Base-by-base conservation (phyloP, 495 filamentous ascomycete species). In the Clavariopsis aquatica region DNA sequence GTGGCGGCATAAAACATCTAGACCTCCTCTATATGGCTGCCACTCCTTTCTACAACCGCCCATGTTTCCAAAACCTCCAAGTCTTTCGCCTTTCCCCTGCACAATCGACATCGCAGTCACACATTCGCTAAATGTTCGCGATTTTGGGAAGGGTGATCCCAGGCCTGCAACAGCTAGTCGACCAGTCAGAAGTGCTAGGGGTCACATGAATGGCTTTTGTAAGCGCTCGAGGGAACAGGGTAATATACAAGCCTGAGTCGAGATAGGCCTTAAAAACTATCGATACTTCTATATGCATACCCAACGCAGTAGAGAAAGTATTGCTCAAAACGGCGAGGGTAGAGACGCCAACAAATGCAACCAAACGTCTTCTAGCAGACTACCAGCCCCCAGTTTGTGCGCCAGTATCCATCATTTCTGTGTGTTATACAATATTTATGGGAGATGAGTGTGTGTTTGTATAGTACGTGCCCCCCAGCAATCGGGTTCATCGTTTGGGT, bases 211-310 rank as follows among this genome's bases (percentile, higher is more conserved):
- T 27, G 54, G 54, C 54, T 17, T 55, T 36, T 53, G 46, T 70
- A 70, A 63, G 68, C 68, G 68, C 62, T 70, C 45, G 24, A 26
- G 19, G 13, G 1, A 22, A 45, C 46, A 65, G 28, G 61, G 49
- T 66, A 70, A 58, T 70, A 62, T 70, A 70, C 62, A 70, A 41
- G 67, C 47, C 67, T 65, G 67, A 70, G 67, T 70, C 57, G 58
- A 70, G 67, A 69, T 51, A 62, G 63, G 49, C 56, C 45, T 45
- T 20, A 59, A 17, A n/a, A 24, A 49, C 46, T 57, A 52, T 51
- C 12, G 17, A 49, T 51, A 54, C 45, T 54, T 55, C 62, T 49
- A 59, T 41, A 45, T 24, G 49, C 27, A 38, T 65, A 10, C 65
- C 54, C 24, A 52, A 51, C 51, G 7, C 41, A 23, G 41, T 17